Base-by-base conservation (phyloP, 106 monocot species). In the Posidonia australis region DNA sequence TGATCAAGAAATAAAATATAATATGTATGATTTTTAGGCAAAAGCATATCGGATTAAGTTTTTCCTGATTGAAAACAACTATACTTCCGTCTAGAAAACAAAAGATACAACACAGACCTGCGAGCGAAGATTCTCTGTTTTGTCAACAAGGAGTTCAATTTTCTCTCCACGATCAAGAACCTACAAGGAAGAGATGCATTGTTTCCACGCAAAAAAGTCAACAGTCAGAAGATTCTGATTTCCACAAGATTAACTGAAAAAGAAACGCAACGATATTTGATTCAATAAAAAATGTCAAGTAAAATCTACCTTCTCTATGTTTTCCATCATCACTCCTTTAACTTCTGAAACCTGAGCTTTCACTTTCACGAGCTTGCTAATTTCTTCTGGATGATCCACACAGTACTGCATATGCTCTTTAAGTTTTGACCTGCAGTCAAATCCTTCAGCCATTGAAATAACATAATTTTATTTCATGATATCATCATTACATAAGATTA, bases 251-350 rank as follows among this genome's bases (percentile, higher is more conserved):
- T n/a, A n/a, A n/a, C n/a, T 23, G 28, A 59, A 17, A 32, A 58
- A 4, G n/a, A 49, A 49, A 0, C 5, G 49, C 13, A 49, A 49
- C 14, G 7, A 36, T n/a, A n/a, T n/a, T 36, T 36, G 2, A 36
- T 36, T 36, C 5, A 7, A 36, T 36, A 2, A 36, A 36, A 5
- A 13, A 46, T 44, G 24, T 1, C 60, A 45, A 9, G 24, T 1
- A 70, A 45, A 9, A 13, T 61, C 45, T 43, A 84, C 84, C 77
- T 84, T 80, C 46, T 84, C 84, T 54, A 84, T 84, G 47, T 84
- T 84, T 74, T 84, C 77, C 84, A 84, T 80, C 84, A 84, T 80
- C 27, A 84, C 80, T 62, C 84, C 84, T 75, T 84, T 84, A 9
- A 84, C 80, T 44, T 80, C 80, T 5, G 80, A 71, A 20, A 84